phyloP scores from a whole-genome alignment of 306 rosid genomes.

The Cucurbita argyrosperma region DNA sequence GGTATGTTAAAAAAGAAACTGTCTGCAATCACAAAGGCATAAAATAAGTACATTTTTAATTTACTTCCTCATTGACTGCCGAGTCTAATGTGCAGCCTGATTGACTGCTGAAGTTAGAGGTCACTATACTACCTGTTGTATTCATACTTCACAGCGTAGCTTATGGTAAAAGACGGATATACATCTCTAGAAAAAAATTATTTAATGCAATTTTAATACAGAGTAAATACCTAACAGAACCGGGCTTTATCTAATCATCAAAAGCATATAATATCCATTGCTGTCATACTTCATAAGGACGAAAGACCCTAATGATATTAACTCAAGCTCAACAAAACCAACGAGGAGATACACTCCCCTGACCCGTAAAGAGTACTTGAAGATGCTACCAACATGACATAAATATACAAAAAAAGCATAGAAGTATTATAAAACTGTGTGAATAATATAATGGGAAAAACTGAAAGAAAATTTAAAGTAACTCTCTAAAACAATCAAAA shows the following conservation, averaged over 20 bases:
- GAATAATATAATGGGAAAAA: neutral
- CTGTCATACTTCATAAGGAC: neutral
- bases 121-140: neutral
- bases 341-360: neutral
- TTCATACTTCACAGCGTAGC: neutral
- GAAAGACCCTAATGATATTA: neutral
- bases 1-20: slow-evolving; percentile 84
- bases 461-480: neutral
- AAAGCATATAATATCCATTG: neutral
- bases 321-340: neutral
- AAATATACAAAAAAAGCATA: neutral
- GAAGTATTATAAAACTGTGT: neutral
- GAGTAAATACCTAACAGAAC: neutral
- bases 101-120: neutral
- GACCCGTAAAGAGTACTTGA: neutral
- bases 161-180: neutral
- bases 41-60: slow-evolving; percentile 3
- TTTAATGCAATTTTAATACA: neutral
- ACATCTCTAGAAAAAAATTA: neutral
- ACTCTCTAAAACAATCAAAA: neutral
- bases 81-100: neutral
- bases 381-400: neutral
- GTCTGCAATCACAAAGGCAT: slow-evolving; percentile 50
- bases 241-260: neutral
- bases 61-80: neutral